Evolutionary conservation across 2,329 filamentous ascomycete genomes (phyloP).

Genomic region (Fragosphaeria purpurea): DNA sequence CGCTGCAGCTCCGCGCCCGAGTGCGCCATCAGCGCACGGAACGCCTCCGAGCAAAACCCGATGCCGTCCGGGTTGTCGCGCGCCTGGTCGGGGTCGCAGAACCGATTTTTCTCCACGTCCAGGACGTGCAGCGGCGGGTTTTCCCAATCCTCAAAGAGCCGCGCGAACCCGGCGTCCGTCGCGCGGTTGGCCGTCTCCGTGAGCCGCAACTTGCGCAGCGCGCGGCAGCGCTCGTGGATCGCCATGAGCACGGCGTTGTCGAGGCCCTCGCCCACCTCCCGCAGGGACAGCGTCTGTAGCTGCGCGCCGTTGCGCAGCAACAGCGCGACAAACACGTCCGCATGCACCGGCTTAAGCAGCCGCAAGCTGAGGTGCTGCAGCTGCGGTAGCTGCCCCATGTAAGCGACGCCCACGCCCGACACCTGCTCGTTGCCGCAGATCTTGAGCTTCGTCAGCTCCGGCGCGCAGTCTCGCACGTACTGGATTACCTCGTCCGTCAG

Average conservation of each 20-base stretch:
- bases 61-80: slow-evolving; percentile 54
- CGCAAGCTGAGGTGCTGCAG: slow-evolving; percentile 70
- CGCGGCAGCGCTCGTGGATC: slow-evolving; percentile 59
- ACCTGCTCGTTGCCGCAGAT: slow-evolving; percentile 70
- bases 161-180: slow-evolving; percentile 63
- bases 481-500: slow-evolving; percentile 62
- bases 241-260: slow-evolving; percentile 61
- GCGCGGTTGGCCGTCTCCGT: slow-evolving; percentile 59
- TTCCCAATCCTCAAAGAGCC: slow-evolving; percentile 65
- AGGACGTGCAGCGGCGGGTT: slow-evolving; percentile 62
- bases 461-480: slow-evolving; percentile 53
- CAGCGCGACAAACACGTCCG: slow-evolving; percentile 49
- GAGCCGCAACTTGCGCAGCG: slow-evolving; percentile 68
- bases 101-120: slow-evolving; percentile 69
- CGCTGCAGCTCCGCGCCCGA: slow-evolving; percentile 56
- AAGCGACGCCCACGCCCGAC: slow-evolving; percentile 52
- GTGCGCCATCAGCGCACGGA: slow-evolving; percentile 74
- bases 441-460: slow-evolving; percentile 64
- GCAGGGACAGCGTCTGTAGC: slow-evolving; percentile 70
- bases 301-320: slow-evolving; percentile 51
- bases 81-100: slow-evolving; percentile 61
- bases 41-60: slow-evolving; percentile 66
- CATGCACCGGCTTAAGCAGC: slow-evolving; percentile 46
- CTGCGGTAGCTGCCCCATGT: slow-evolving; percentile 50
- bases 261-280: slow-evolving; percentile 48